These are phyloP conservation scores for Withania somnifera DNA, from an alignment of 305 asterid genomes.

Conservation along the genomic window DNA sequence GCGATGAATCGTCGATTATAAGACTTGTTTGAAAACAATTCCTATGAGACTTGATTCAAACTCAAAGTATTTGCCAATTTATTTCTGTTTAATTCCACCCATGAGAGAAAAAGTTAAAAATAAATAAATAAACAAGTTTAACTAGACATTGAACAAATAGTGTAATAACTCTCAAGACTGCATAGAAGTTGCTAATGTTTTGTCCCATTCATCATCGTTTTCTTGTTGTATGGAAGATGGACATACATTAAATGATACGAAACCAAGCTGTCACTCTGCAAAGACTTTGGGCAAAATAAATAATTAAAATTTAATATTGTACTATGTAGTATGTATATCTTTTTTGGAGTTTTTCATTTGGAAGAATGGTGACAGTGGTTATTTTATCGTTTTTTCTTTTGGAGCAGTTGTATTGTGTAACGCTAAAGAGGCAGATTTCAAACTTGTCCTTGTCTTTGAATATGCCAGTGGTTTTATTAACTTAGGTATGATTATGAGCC, in stretches of 20 bases:
- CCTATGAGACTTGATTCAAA: neutral
- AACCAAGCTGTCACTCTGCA: constrained; percentile 31
- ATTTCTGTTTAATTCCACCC: constrained; percentile 20
- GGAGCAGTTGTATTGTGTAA: constrained; percentile 4
- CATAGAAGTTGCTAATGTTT: constrained; percentile 22
- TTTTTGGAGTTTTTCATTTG: constrained; percentile 31
- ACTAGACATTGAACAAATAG: neutral
- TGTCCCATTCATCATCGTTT: constrained; percentile 21
- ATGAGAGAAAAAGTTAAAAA: neutral
- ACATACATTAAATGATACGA: constrained; percentile 23
- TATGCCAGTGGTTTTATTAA: neutral
- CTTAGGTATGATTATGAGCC: neutral
- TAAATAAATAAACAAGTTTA: neutral
- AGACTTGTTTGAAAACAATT: neutral
- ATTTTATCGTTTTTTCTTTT: neutral
- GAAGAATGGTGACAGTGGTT: constrained; percentile 9
- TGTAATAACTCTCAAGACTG: neutral
- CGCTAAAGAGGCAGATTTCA: constrained; percentile 7
- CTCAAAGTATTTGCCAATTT: constrained; percentile 3
- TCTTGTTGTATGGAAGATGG: constrained; percentile 15
- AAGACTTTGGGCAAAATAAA: neutral
- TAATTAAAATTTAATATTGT: constrained; percentile 9
- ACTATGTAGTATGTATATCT: neutral
- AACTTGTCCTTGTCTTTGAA: constrained; percentile 2
- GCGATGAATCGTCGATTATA: neutral